Conservation (phyloP, 768 basidiomycete species). For the Boletellus emodensis region DNA sequence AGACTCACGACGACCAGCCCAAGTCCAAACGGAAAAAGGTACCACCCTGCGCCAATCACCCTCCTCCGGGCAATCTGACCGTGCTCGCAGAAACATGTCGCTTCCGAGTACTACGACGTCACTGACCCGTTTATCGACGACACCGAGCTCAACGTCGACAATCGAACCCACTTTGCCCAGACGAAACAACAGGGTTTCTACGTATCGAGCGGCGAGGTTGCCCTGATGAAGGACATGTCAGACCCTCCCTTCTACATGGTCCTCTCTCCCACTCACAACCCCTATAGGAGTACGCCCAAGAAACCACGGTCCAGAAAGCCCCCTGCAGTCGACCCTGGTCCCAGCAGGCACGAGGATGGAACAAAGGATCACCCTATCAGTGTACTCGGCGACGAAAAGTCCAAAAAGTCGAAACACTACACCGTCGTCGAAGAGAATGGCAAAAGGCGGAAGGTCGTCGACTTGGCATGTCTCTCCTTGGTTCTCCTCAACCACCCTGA, state of each 20-base stretch:
- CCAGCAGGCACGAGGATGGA: conserved; percentile 36
- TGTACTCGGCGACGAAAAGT: conserved; percentile 37
- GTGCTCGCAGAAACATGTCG: conserved; percentile 40
- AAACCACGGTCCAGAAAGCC: conserved; percentile 68
- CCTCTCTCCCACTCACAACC: conserved; percentile 14
- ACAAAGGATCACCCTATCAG: conserved; percentile 50
- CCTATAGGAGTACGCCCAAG: conserved; percentile 50
- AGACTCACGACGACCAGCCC: conserved; percentile 32
- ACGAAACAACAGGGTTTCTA: conserved; percentile 94
- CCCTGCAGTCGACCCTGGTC: conserved; percentile 19
- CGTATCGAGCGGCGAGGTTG: conserved; percentile 84
- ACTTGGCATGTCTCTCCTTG: conserved; percentile 44
- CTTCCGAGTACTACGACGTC: conserved; percentile 83
- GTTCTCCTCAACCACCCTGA: background rate
- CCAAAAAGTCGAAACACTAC: conserved; percentile 54
- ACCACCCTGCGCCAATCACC: conserved; percentile 7
- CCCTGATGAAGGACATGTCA: conserved; percentile 74
- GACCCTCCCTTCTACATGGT: conserved; percentile 3
- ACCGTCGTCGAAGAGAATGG: conserved; percentile 50
- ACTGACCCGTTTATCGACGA: conserved; percentile 97
- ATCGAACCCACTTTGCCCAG: conserved; percentile 85
- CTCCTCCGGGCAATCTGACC: conserved; percentile 5
- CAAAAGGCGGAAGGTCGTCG: conserved; percentile 70
- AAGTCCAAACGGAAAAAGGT: conserved; percentile 40
- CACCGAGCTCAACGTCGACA: conserved; percentile 85